These are phyloP conservation scores for Solanum bulbocastanum DNA, from an alignment of 257 asterid species.

Conservation along the genomic window DNA sequence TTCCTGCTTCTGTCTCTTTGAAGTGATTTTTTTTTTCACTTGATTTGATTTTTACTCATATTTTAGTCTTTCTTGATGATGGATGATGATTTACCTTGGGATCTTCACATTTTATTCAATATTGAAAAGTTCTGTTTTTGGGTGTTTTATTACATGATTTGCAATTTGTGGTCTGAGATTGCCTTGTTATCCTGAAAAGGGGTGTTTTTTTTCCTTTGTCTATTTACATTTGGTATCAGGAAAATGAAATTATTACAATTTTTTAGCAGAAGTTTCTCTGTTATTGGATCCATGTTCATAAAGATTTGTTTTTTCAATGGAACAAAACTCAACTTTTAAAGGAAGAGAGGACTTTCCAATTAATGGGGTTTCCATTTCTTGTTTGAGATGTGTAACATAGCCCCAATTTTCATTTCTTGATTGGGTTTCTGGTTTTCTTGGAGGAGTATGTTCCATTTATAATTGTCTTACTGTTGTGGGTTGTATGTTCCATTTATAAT, in stretches of 20 bases:
- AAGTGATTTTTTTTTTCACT: neutral
- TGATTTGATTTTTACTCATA: neutral
- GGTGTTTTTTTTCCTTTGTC: neutral
- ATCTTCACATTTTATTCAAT: neutral
- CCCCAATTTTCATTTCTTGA: neutral
- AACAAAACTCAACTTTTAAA: neutral
- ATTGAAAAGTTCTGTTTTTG: neutral
- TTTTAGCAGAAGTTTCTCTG: neutral
- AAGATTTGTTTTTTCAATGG: neutral
- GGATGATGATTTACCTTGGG: neutral
- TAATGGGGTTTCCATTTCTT: neutral
- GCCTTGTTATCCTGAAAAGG: neutral
- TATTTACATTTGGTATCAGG: neutral
- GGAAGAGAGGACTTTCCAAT: neutral
- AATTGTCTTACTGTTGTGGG: neutral
- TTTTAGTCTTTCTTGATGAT: neutral
- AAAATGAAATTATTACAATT: neutral
- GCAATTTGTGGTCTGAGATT: neutral
- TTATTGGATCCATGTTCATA: neutral
- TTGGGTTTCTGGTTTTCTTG: neutral
- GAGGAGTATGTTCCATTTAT: neutral
- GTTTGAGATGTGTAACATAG: neutral
- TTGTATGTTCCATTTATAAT: neutral
- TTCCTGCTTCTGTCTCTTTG: neutral
- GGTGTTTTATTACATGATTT: neutral